These are phyloP conservation scores for Ceratocystis harringtonii DNA, from an alignment of 2,329 filamentous ascomycete species.

Conservation along the genomic window DNA sequence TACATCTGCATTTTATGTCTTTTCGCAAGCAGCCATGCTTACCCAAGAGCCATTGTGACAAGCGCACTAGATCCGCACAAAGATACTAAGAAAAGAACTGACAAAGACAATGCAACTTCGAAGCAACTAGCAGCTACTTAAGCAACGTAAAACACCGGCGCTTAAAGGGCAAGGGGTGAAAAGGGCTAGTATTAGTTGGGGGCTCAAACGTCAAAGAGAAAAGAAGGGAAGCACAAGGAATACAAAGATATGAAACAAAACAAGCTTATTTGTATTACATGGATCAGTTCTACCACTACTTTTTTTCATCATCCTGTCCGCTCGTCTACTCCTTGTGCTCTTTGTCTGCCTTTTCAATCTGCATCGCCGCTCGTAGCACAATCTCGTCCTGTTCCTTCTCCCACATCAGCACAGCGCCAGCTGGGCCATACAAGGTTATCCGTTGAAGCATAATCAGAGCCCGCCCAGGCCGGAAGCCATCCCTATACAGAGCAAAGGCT, in stretches of 20 bases:
- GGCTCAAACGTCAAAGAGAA: background rate
- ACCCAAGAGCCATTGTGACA: no score
- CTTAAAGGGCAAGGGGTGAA: background rate
- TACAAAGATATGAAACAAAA: background rate
- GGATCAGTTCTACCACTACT: background rate
- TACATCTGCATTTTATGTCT: no score
- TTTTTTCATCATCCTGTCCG: background rate
- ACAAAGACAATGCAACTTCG: background rate
- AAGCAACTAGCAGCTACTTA: background rate
- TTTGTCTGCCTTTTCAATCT: slow-evolving; percentile 14
- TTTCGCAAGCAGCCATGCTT: no score
- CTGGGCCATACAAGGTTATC: slow-evolving; percentile 14
- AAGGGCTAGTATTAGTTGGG: no score
- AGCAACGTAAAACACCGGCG: background rate
- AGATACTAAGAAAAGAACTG: background rate
- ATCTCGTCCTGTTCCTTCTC: slow-evolving; percentile 12
- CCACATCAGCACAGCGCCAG: slow-evolving; percentile 12
- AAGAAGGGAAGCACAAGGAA: background rate
- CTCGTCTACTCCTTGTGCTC: background rate
- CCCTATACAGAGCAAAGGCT: slow-evolving; percentile 7
- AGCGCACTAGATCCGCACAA: background rate
- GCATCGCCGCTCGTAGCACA: slow-evolving; percentile 11
- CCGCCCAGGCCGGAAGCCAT: background rate
- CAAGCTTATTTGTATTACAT: background rate
- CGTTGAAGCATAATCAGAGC: slow-evolving; percentile 5